Evolutionary conservation across 192 early-diverging fungal genomes (phyloP).

Genomic region (Backusella tarrabulga): DNA sequence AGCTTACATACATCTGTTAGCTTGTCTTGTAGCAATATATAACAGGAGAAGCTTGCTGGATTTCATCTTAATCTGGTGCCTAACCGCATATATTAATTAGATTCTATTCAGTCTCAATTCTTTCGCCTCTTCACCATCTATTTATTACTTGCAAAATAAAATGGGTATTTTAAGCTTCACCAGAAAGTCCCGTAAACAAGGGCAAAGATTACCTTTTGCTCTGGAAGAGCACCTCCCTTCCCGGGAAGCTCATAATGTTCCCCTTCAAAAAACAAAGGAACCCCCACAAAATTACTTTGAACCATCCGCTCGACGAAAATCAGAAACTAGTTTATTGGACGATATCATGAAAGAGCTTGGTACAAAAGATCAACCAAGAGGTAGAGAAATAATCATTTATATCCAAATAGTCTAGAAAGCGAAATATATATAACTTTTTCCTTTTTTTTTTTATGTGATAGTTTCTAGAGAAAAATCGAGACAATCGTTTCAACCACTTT

Average conservation of each 20-base stretch:
- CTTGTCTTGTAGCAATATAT: background rate
- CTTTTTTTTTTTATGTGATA: background rate
- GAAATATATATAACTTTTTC: background rate
- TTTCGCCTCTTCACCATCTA: background rate
- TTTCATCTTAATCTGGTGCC: constrained; percentile 2
- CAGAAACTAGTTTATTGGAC: constrained; percentile 17
- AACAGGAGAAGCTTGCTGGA: background rate
- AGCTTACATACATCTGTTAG: constrained; percentile 7
- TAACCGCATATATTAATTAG: constrained; percentile 14
- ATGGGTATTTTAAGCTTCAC: constrained; percentile 14
- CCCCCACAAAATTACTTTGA: background rate
- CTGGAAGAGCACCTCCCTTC: background rate
- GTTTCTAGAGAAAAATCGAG: background rate
- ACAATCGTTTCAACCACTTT: background rate
- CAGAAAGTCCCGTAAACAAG: constrained; percentile 3
- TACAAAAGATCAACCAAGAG: background rate
- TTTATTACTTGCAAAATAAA: constrained; percentile 3
- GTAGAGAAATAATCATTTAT: background rate
- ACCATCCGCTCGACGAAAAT: background rate
- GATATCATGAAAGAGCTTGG: constrained; percentile 22
- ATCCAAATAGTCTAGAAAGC: background rate
- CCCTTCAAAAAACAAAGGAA: background rate
- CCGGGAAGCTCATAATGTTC: background rate
- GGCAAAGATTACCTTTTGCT: background rate
- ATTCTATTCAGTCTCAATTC: background rate